Percentiles rank a stretch among this genome's conserved stretches.
These are phyloP conservation scores for Citropsis articulata DNA, from an alignment of 345 rosid genomes.

Conservation along the genomic window DNA sequence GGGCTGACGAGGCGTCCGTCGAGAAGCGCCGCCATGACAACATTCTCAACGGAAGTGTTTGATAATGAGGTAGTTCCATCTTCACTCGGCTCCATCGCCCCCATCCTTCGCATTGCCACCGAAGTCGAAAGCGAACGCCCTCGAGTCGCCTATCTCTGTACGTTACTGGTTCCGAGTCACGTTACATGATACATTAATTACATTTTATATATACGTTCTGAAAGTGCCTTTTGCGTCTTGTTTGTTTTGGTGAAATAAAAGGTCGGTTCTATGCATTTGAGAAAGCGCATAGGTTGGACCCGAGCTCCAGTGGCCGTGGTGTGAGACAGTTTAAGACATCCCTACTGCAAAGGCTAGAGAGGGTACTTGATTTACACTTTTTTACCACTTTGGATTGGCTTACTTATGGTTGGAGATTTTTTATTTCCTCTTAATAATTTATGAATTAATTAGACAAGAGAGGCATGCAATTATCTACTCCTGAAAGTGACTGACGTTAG, in stretches of 20 bases:
- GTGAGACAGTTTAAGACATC: constrained; percentile 87
- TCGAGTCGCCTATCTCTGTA: constrained; percentile 96
- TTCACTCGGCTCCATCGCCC: constrained; percentile 78
- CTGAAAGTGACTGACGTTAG: no score
- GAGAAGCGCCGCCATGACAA: constrained; percentile 80
- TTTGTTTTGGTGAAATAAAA: constrained; percentile 4
- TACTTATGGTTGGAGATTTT: neutral
- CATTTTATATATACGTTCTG: no score
- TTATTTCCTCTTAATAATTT: no score
- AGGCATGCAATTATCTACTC: no score
- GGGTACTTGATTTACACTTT: constrained; percentile 39
- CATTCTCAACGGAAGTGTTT: constrained; percentile 89
- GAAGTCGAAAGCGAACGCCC: constrained; percentile 95
- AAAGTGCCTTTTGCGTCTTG: neutral
- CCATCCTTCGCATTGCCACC: constrained; percentile 79
- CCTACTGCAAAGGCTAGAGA: constrained; percentile 72
- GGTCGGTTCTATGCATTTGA: constrained; percentile 94
- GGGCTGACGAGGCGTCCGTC: constrained; percentile 83
- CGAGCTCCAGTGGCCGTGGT: constrained; percentile 71
- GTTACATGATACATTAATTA: no score
- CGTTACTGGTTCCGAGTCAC: neutral
- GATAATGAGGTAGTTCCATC: constrained; percentile 94
- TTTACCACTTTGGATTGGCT: neutral
- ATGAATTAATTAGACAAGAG: no score
- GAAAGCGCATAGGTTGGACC: constrained; percentile 83